A percentile compares a stretch with the other conserved stretches of the same genome.
These are phyloP conservation scores for Pulveroboletus sp. DNA, from an alignment of 768 basidiomycete species.

Conservation along the genomic window DNA sequence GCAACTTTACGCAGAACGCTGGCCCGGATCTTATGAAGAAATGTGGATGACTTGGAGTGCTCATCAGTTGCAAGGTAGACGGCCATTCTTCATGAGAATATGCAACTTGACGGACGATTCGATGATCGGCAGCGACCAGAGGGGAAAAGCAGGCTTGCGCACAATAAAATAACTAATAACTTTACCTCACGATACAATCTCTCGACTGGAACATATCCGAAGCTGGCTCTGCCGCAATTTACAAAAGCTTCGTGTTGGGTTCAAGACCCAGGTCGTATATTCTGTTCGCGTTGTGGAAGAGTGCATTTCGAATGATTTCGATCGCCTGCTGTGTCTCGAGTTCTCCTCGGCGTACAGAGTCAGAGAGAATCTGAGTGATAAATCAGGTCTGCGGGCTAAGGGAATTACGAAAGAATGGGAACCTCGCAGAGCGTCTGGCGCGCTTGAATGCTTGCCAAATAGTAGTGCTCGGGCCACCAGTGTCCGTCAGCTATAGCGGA, in stretches of 20 bases:
- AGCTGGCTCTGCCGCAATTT: background rate
- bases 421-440: conserved; percentile 59
- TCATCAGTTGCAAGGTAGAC: too few relatives aligned
- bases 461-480: conserved; percentile 74
- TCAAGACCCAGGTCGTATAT: conserved; percentile 55
- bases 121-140: too few relatives aligned
- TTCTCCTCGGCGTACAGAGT: conserved; percentile 43
- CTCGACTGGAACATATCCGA: background rate
- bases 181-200: background rate
- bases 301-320: conserved; percentile 45
- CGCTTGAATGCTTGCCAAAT: conserved; percentile 61
- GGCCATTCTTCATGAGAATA: too few relatives aligned
- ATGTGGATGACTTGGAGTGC: too few relatives aligned
- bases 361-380: conserved; percentile 51
- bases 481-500: conserved; percentile 18
- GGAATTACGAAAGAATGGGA: conserved; percentile 2
- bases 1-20: too few relatives aligned
- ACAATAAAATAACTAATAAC: background rate
- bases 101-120: too few relatives aligned
- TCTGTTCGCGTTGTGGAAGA: conserved; percentile 65
- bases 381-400: conserved; percentile 50
- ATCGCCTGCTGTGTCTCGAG: conserved; percentile 53
- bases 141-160: too few relatives aligned
- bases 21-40: too few relatives aligned
- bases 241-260: conserved; percentile 20